phyloP scores from a whole-genome alignment of 2,329 filamentous ascomycete genomes.

The Coniosporium tulheliwenetii region DNA sequence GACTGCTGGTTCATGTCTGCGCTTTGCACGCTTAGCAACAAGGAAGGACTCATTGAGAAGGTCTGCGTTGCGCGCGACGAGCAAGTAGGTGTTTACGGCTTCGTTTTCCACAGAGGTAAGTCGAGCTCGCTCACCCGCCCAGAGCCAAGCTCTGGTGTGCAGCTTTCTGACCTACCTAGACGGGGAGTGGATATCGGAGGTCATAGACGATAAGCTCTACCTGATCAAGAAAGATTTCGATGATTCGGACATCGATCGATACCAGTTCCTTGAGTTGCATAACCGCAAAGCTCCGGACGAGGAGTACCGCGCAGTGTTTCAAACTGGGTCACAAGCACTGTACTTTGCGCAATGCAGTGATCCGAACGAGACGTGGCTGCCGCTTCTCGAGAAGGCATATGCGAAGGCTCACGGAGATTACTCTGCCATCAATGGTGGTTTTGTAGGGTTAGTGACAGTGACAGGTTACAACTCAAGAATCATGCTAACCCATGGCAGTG shows the following conservation, averaged over 20 bases:
- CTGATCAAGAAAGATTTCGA: slow-evolving; percentile 72
- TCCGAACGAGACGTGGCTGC: slow-evolving; percentile 70
- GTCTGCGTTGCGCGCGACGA: slow-evolving; percentile 61
- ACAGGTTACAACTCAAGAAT: neutral
- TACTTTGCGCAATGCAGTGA: slow-evolving; percentile 66
- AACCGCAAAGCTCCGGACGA: slow-evolving; percentile 58
- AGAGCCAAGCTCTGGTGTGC: neutral
- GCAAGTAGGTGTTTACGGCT: slow-evolving; percentile 66
- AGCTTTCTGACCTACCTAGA: slow-evolving; percentile 27
- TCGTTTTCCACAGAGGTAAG: slow-evolving; percentile 59
- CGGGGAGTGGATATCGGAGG: slow-evolving; percentile 82
- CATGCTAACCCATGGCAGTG: slow-evolving; percentile 17
- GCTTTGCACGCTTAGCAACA: slow-evolving; percentile 61
- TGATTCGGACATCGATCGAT: slow-evolving; percentile 53
- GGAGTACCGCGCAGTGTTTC: slow-evolving; percentile 54
- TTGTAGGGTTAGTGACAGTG: slow-evolving; percentile 38
- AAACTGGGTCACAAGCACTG: slow-evolving; percentile 60
- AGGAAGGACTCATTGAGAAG: slow-evolving; percentile 52
- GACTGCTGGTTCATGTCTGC: slow-evolving; percentile 83
- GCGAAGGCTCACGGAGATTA: slow-evolving; percentile 77
- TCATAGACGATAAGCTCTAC: slow-evolving; percentile 83
- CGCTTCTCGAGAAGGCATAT: slow-evolving; percentile 67
- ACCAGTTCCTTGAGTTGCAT: slow-evolving; percentile 54
- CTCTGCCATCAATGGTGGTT: slow-evolving; percentile 57
- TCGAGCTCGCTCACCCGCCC: neutral